Evolutionary conservation across 192 early-diverging fungal genomes (phyloP).

Genomic region (Backusella tuberculispora): DNA sequence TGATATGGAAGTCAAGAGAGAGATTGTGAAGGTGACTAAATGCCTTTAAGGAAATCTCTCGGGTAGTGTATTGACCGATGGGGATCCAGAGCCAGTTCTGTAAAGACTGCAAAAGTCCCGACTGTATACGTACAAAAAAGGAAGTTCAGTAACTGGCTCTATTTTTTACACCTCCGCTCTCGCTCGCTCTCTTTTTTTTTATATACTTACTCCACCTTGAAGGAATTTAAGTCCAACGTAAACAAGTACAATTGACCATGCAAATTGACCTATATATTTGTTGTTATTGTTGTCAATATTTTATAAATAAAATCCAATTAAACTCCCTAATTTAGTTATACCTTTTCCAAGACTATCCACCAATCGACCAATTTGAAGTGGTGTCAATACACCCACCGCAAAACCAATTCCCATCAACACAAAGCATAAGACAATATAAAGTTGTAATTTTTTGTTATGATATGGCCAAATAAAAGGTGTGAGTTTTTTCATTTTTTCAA

Average conservation of each 20-base stretch:
- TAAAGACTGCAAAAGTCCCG: constrained; percentile 73
- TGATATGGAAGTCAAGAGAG: constrained; percentile 90
- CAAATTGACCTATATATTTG: constrained; percentile 28
- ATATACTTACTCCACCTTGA: constrained; percentile 67
- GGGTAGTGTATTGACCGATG: constrained; percentile 90
- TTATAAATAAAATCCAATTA: constrained; percentile 1
- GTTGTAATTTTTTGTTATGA: constrained; percentile 59
- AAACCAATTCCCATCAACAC: constrained; percentile 64
- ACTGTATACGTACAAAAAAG: constrained; percentile 33
- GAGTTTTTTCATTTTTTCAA: constrained; percentile 63
- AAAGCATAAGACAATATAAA: constrained; percentile 73
- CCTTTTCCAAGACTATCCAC: constrained; percentile 64
- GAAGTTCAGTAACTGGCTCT: constrained; percentile 11
- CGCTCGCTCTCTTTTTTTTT: neutral
- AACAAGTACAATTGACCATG: constrained; percentile 59
- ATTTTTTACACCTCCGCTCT: neutral
- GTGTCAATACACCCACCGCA: constrained; percentile 83
- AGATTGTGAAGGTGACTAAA: constrained; percentile 89
- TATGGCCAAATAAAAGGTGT: constrained; percentile 88
- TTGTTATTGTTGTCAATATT: neutral
- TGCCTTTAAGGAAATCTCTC: constrained; percentile 89
- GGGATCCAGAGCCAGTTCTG: constrained; percentile 94
- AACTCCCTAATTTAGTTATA: neutral
- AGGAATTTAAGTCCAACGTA: constrained; percentile 71
- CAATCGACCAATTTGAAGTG: constrained; percentile 82